Evolutionary conservation across 2,329 filamentous ascomycete species (phyloP).

Genomic region (Pseudopyricularia javanii): DNA sequence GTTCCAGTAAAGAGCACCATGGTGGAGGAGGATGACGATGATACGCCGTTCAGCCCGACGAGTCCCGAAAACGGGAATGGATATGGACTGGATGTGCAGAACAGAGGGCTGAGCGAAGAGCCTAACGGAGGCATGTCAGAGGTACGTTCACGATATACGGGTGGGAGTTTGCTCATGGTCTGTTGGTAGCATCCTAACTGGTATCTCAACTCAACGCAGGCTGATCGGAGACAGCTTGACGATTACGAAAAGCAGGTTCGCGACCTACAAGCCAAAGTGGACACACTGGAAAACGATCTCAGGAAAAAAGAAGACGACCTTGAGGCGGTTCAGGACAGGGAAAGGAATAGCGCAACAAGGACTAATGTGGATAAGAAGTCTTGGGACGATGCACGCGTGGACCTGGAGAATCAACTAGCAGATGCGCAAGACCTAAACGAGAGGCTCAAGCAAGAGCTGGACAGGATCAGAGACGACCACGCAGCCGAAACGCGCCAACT

Average conservation of each 20-base stretch:
- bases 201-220: slow-evolving; percentile 2
- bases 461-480: slow-evolving; percentile 59
- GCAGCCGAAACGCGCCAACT: slow-evolving; percentile 49
- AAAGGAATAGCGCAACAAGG: slow-evolving; percentile 38
- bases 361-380: slow-evolving; percentile 55
- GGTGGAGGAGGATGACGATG: slow-evolving; percentile 85
- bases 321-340: slow-evolving; percentile 42
- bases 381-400: slow-evolving; percentile 51
- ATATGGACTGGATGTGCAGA: background rate
- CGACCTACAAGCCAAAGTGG: slow-evolving; percentile 62
- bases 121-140: background rate
- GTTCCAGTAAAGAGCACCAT: slow-evolving; percentile 96
- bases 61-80: slow-evolving; percentile 19
- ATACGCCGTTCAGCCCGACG: slow-evolving; percentile 14
- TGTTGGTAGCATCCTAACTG: background rate
- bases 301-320: slow-evolving; percentile 64
- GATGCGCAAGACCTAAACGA: slow-evolving; percentile 68
- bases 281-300: slow-evolving; percentile 56
- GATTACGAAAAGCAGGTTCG: slow-evolving; percentile 72
- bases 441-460: slow-evolving; percentile 68
- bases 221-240: slow-evolving; percentile 45
- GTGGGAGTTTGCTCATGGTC: background rate
- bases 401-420: slow-evolving; percentile 61
- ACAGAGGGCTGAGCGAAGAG: background rate
- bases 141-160: background rate